Evolutionary conservation across 2,329 filamentous ascomycete species (phyloP).

Genomic region (Paecilomyces formosus): DNA sequence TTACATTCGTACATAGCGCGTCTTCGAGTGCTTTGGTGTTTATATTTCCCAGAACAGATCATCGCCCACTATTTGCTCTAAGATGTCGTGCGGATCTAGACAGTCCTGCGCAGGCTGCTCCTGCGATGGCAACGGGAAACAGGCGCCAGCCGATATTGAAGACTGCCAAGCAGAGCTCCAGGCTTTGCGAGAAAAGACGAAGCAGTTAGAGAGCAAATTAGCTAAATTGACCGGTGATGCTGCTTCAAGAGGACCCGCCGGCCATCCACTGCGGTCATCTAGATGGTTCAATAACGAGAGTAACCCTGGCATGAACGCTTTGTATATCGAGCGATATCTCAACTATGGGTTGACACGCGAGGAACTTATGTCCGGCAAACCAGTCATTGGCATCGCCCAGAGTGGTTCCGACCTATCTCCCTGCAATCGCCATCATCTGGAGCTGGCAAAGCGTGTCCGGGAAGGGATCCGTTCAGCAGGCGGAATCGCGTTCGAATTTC

Average conservation of each 20-base stretch:
- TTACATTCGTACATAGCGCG: neutral
- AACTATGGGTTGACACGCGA: constrained; percentile 45
- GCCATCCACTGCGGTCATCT: constrained; percentile 31
- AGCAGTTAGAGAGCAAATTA: constrained; percentile 28
- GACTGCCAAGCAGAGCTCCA: constrained; percentile 34
- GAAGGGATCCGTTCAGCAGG: constrained; percentile 45
- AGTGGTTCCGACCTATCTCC: constrained; percentile 45
- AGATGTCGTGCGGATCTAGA: constrained; percentile 12
- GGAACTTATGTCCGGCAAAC: constrained; percentile 43
- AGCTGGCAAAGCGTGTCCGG: constrained; percentile 43
- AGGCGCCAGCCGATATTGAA: constrained; percentile 27
- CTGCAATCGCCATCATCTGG: constrained; percentile 45
- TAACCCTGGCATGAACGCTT: constrained; percentile 37
- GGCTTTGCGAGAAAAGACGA: constrained; percentile 28
- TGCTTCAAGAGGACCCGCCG: constrained; percentile 5
- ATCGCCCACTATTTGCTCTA: neutral
- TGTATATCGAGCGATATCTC: constrained; percentile 46
- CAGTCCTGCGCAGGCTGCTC: constrained; percentile 28
- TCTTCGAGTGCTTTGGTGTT: neutral
- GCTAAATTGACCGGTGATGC: constrained; percentile 18
- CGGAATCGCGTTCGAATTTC: constrained; percentile 46
- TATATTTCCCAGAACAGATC: constrained; percentile 12
- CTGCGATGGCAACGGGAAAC: constrained; percentile 15
- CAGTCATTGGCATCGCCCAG: constrained; percentile 47
- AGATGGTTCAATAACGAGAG: constrained; percentile 39